A percentile compares a stretch with the other conserved stretches of the same genome.
These are phyloP conservation scores for Parastagonospora nodorum DNA, from an alignment of 2,329 filamentous ascomycete genomes.

Conservation along the genomic window DNA sequence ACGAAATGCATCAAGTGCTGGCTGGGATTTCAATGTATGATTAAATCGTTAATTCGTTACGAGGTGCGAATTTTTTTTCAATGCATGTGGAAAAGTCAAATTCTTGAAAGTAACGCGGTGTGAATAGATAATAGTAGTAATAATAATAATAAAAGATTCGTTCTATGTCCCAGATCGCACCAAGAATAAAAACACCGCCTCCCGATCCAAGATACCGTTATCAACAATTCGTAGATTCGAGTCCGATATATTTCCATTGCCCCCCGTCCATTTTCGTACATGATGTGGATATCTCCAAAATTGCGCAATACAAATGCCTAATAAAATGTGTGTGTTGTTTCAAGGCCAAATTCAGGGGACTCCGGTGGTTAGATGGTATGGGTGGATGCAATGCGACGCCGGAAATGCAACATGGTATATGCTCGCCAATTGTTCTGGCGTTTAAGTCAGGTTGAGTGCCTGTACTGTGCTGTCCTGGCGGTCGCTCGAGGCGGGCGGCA, in stretches of 20 bases:
- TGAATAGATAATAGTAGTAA: too few species aligned
- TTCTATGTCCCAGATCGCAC: too few species aligned
- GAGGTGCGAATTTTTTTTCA: too few species aligned
- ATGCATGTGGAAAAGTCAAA: too few species aligned
- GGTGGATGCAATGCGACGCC: conserved; percentile 2
- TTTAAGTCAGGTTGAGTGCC: background rate
- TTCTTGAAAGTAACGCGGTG: too few species aligned
- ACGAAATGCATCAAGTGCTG: too few species aligned
- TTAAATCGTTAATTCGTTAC: too few species aligned
- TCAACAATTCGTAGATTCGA: background rate
- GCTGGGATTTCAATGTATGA: too few species aligned
- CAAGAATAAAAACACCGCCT: too few species aligned
- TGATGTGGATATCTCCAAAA: background rate
- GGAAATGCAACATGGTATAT: background rate
- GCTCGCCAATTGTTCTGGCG: background rate
- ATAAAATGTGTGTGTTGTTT: background rate
- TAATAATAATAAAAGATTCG: too few species aligned
- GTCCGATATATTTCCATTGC: background rate
- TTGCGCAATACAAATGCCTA: background rate
- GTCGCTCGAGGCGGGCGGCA: background rate
- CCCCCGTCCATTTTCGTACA: background rate
- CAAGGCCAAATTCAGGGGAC: background rate
- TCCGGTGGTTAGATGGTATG: background rate
- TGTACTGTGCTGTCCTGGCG: background rate
- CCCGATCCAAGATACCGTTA: background rate